Evolutionary conservation across 768 basidiomycete species (phyloP), one percentile per base, ranked within the genome.

Genomic region (Naganishia randhawae): DNA sequence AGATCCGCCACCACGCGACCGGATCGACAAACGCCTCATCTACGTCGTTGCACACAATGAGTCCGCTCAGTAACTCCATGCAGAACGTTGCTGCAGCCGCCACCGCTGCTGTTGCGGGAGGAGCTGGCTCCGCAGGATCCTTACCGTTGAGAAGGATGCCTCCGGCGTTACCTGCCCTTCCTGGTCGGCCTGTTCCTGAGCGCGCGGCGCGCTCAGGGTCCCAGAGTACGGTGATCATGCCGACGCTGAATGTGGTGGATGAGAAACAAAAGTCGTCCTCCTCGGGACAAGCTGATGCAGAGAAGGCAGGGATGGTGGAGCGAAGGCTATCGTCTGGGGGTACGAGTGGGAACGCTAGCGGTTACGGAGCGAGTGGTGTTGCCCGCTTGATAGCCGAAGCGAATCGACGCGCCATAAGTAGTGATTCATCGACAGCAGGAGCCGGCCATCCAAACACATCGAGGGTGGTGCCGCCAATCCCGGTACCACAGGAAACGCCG

Each of bases 31-130:
- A 61, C 37, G 39, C 37, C 37, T 61, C 57, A 2, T 61, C 57
- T 35, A 61, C 57, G 5, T 61, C 57, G 25, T 39, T 61, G 27
- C 57, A 61, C 37, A 61, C 57, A 2, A 61, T 61, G 57, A 61
- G 57, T 29, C 57, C 57, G 57, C 57, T 61, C 37, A 61, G 39
- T 27, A 37, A 39, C 19, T 61, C 57, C 6, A 25, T 41, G 22
- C 57, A 61, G 22, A 61, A 61, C 33, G 22, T 61, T 35, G 22
- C 57, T 10, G 32, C 57, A 22, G 9, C 50, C 9, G 27, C 19
- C 51, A 11, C 27, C 11, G 32, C 11, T 53, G 27, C 51, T 8
- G 4, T 39, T 1, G 25, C 22, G 9, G 57, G 39, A 13, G n/a
- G 45, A 1, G 45, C 19, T n/a, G 45, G 45, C 19, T 3, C n/a